Evolutionary conservation across 78 protist genomes (phyloP).

Genomic region (Goniomonas avonlea): DNA sequence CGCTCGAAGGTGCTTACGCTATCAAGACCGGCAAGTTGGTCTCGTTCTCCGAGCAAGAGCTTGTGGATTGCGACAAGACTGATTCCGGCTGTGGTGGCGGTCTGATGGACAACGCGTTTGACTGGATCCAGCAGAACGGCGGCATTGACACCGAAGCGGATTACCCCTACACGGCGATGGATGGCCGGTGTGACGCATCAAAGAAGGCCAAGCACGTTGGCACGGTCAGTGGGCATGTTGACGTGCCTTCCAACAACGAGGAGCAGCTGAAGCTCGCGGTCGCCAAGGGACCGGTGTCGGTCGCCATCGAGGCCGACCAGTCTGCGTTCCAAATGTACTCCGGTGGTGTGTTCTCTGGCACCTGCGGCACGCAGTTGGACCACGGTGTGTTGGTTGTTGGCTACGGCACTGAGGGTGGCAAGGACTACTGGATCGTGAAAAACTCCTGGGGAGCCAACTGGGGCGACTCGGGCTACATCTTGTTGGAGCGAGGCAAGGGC

Average conservation of each 20-base stretch:
- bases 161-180: slow-evolving; percentile 75
- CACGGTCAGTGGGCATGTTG: too few species aligned
- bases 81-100: slow-evolving; percentile 60
- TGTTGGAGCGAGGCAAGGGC: too few species aligned
- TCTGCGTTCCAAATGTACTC: slow-evolving; percentile 64
- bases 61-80: slow-evolving; percentile 32
- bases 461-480: too few species aligned
- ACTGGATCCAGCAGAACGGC: slow-evolving; percentile 49
- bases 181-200: too few species aligned
- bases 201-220: too few species aligned
- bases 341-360: slow-evolving; percentile 63
- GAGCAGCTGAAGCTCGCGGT: too few species aligned
- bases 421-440: too few species aligned
- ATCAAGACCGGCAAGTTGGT: slow-evolving; percentile 5
- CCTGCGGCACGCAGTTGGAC: slow-evolving; percentile 50
- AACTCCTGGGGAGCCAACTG: too few species aligned
- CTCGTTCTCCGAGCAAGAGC: slow-evolving; percentile 31
- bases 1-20: slow-evolving; percentile 27
- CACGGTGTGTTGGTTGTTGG: slow-evolving; percentile 83
- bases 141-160: slow-evolving; percentile 65
- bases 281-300: slow-evolving; percentile 75
- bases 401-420: too few species aligned
- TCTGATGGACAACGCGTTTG: slow-evolving; percentile 37
- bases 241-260: too few species aligned
- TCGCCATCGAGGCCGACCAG: slow-evolving; percentile 72